Conservation (phyloP, 2,329 filamentous ascomycete species). For the Fusarium tuaranense region DNA sequence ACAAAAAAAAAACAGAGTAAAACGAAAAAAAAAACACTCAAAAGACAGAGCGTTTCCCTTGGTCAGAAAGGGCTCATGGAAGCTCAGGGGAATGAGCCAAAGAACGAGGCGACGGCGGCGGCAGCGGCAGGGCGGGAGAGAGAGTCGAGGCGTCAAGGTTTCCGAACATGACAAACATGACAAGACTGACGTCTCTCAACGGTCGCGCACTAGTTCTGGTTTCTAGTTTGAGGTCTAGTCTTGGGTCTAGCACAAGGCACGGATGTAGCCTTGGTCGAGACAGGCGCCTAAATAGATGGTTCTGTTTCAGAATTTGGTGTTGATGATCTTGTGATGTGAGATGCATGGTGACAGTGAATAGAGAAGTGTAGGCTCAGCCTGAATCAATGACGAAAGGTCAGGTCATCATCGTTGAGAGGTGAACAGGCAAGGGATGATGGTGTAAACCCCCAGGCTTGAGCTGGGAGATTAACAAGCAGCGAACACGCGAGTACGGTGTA, state of each 20-base stretch:
- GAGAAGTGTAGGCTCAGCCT: neutral
- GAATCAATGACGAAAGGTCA: too few relatives aligned
- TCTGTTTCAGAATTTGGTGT: neutral
- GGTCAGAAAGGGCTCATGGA: neutral
- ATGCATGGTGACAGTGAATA: neutral
- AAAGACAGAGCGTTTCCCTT: neutral
- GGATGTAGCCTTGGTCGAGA: neutral
- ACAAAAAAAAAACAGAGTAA: neutral
- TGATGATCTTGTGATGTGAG: neutral
- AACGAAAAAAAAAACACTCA: neutral
- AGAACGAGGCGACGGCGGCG: constrained; percentile 6
- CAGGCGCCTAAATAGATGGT: neutral
- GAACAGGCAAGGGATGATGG: neutral
- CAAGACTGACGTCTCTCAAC: constrained; percentile 6
- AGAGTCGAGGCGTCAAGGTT: constrained; percentile 27
- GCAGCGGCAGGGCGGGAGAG: neutral
- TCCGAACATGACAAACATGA: constrained; percentile 10
- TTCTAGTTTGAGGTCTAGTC: neutral
- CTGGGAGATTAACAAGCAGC: neutral
- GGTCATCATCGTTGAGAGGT: neutral
- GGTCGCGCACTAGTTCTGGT: constrained; percentile 2
- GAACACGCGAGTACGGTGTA: neutral
- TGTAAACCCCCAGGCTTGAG: neutral
- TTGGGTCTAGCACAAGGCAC: neutral
- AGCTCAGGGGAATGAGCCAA: constrained; percentile 2